Evolutionary conservation across 345 rosid genomes (phyloP).

Genomic region (Pugionium cornutum): DNA sequence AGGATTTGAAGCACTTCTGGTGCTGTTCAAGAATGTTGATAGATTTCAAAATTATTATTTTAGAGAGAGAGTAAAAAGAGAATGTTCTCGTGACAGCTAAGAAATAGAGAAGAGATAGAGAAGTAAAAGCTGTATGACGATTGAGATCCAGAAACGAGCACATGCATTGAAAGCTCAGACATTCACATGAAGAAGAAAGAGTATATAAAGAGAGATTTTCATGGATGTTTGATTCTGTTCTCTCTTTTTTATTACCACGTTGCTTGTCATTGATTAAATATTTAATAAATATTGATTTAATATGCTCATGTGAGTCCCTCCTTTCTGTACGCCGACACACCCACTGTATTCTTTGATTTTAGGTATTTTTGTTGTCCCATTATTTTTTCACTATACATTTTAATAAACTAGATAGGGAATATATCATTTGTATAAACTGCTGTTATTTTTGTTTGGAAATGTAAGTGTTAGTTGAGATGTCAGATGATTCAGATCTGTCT

Average conservation of each 20-base stretch:
- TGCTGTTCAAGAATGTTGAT: constrained; percentile 30
- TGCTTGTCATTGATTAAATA: not conserved
- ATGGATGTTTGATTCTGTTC: constrained; percentile 12
- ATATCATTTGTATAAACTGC: not conserved
- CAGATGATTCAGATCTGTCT: constrained; percentile 22
- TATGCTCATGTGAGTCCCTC: constrained; percentile 41
- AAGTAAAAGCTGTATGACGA: constrained; percentile 24
- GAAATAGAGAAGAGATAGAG: constrained; percentile 26
- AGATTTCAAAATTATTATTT: not conserved
- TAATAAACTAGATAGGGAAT: not conserved
- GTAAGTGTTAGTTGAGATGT: constrained; percentile 35
- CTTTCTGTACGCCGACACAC: constrained; percentile 43
- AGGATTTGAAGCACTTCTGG: constrained; percentile 13
- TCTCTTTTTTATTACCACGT: not conserved
- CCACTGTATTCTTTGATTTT: not conserved
- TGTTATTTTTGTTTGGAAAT: constrained; percentile 9
- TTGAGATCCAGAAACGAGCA: constrained; percentile 39
- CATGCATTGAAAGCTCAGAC: constrained; percentile 39
- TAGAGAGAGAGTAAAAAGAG: constrained; percentile 24
- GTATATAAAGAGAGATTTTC: constrained; percentile 13
- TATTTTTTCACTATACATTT: too few species aligned
- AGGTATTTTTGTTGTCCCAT: too few species aligned
- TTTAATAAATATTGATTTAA: constrained; percentile 5
- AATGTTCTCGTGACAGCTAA: constrained; percentile 44
- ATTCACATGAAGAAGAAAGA: constrained; percentile 39